Conservation (phyloP, 2,329 filamentous ascomycete genomes). For the Fusarium coicis region DNA sequence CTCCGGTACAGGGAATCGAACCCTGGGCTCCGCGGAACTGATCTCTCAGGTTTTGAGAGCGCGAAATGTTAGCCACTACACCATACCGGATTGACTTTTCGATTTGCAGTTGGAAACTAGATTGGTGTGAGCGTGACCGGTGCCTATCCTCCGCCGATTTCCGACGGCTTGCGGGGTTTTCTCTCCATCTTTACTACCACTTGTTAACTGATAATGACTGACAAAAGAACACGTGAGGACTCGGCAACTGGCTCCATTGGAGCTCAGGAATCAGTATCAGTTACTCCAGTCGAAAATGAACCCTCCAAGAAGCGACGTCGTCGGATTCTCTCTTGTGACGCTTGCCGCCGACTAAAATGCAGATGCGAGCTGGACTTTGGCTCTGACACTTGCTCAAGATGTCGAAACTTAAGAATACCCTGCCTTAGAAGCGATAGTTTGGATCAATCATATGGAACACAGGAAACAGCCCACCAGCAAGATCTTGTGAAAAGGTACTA, state of each 20-base stretch:
- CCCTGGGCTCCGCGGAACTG: slow-evolving; percentile 41
- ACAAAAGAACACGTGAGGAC: neutral
- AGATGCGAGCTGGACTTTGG: slow-evolving; percentile 31
- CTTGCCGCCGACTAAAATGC: slow-evolving; percentile 35
- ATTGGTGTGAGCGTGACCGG: rapidly evolving
- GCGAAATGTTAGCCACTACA: slow-evolving; percentile 50
- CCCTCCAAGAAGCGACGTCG: slow-evolving; percentile 24
- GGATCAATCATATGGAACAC: neutral
- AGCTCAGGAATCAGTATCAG: neutral
- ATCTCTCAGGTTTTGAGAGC: slow-evolving; percentile 46
- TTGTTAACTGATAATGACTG: neutral
- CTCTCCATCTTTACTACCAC: neutral
- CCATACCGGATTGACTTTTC: slow-evolving; percentile 39
- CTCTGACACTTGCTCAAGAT: slow-evolving; percentile 26
- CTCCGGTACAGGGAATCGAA: slow-evolving; percentile 46
- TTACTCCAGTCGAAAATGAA: neutral
- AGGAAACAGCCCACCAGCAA: neutral
- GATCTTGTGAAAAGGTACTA: slow-evolving; percentile 19
- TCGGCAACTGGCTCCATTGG: neutral
- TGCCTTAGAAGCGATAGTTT: slow-evolving; percentile 20
- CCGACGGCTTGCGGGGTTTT: slow-evolving; percentile 24
- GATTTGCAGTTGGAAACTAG: rapidly evolving
- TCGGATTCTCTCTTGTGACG: slow-evolving; percentile 34
- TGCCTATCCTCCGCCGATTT: neutral
- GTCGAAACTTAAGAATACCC: slow-evolving; percentile 26